These are phyloP conservation scores for Trapa incisa DNA, from an alignment of 345 rosid species.

Conservation along the genomic window DNA sequence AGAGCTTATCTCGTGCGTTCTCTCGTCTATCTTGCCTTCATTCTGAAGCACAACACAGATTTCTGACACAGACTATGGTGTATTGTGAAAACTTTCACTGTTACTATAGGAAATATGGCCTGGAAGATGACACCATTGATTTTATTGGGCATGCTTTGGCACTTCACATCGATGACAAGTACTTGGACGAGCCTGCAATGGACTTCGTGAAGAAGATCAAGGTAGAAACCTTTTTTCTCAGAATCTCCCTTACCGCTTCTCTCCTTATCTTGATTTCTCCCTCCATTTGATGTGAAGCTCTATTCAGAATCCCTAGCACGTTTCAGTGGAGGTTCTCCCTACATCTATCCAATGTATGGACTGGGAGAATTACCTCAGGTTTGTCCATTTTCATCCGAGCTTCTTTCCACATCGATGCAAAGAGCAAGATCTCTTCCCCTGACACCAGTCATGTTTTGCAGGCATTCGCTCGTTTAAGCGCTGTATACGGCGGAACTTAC, in stretches of 20 bases:
- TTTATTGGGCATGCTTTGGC: conserved; percentile 92
- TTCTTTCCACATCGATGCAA: not conserved
- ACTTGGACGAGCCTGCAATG: conserved; percentile 67
- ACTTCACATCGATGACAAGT: conserved; percentile 58
- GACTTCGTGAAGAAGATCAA: conserved; percentile 76
- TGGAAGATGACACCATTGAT: conserved; percentile 85
- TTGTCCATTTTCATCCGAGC: conserved; percentile 1
- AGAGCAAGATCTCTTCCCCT: conserved; percentile 1
- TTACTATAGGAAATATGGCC: conserved; percentile 52
- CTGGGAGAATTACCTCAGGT: conserved; percentile 96
- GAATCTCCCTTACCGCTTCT: not conserved
- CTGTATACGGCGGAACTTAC: conserved; percentile 91
- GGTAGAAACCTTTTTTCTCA: conserved; percentile 21
- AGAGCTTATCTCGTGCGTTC: conserved; percentile 61
- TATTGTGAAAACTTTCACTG: not conserved
- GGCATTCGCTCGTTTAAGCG: conserved; percentile 95
- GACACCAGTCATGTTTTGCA: conserved; percentile 14
- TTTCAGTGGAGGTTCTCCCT: conserved; percentile 90
- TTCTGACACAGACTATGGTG: not conserved
- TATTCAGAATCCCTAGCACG: conserved; percentile 88
- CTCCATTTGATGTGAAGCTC: conserved; percentile 25
- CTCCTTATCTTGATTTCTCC: not conserved
- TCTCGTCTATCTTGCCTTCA: not conserved
- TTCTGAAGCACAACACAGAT: not conserved
- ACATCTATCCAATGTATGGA: conserved; percentile 80